Percentiles rank a stretch among this genome's conserved stretches.
These are phyloP conservation scores for Annulohypoxylon maeteangense DNA, from an alignment of 495 filamentous ascomycete genomes.

Conservation along the genomic window DNA sequence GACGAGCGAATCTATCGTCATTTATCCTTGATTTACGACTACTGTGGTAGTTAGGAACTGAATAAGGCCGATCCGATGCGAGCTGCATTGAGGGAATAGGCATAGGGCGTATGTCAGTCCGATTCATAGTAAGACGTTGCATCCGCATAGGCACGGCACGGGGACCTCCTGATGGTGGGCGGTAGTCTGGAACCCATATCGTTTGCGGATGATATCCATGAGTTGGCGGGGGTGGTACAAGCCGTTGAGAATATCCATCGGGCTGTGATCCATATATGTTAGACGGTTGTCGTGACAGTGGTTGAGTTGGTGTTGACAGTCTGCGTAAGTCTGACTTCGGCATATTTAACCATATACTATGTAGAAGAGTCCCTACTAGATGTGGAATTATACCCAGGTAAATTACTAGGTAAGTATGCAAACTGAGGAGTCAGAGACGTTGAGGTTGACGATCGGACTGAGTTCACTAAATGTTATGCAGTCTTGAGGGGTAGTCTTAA, in stretches of 20 bases:
- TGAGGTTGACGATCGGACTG: not conserved
- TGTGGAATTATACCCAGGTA: not conserved
- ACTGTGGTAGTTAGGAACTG: slow-evolving; percentile 21
- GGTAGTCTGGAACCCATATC: slow-evolving; percentile 14
- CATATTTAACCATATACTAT: slow-evolving; percentile 13
- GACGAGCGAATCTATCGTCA: not conserved
- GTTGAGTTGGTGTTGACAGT: slow-evolving; percentile 14
- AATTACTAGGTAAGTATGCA: not conserved
- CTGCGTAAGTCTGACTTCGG: slow-evolving; percentile 6
- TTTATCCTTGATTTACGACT: not conserved
- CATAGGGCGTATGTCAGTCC: not conserved
- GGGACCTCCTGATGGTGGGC: slow-evolving; percentile 1
- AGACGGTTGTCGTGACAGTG: not conserved
- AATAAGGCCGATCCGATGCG: slow-evolving; percentile 25
- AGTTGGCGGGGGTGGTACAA: slow-evolving; percentile 6
- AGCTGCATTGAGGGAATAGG: slow-evolving; percentile 19
- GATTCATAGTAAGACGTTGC: slow-evolving; percentile 17
- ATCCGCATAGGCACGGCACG: slow-evolving; percentile 34
- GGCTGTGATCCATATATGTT: slow-evolving; percentile 3
- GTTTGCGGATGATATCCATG: slow-evolving; percentile 29
- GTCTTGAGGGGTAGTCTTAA: not conserved
- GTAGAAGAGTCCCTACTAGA: not conserved
- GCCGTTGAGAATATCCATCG: slow-evolving; percentile 7
- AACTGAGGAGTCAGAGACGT: not conserved
- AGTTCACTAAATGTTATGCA: not conserved